Percentiles rank a stretch among this genome's conserved stretches.
Conservation (phyloP, 1,284 basidiomycete genomes). For the Singerocomus rubriflavus region DNA sequence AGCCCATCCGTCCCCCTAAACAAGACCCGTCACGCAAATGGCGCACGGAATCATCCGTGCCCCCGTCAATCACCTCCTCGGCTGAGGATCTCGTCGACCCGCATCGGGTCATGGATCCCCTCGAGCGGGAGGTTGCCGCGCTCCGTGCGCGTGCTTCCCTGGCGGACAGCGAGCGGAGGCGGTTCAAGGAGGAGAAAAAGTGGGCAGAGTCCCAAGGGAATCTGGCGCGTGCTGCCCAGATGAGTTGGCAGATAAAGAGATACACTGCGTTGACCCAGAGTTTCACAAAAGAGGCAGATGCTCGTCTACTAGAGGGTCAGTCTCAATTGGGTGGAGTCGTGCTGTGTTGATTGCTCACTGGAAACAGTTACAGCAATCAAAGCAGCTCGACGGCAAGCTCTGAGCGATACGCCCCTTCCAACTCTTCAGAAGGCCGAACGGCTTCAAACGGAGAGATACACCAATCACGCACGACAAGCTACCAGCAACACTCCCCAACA, state of each 20-base stretch:
- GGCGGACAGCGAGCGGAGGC: conserved; percentile 74
- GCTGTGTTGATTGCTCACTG: conserved; percentile 13
- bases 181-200: conserved; percentile 79
- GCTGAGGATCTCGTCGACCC: conserved; percentile 59
- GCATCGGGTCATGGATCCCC: conserved; percentile 54
- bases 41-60: conserved; percentile 27
- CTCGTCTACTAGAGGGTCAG: conserved; percentile 65
- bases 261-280: conserved; percentile 77
- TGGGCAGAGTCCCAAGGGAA: conserved; percentile 80
- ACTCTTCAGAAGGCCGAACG: conserved; percentile 26
- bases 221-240: conserved; percentile 64
- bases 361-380: conserved; percentile 29
- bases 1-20: conserved; percentile 30
- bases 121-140: conserved; percentile 66
- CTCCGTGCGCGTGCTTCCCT: conserved; percentile 71
- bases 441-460: conserved; percentile 23
- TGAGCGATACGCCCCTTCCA: conserved; percentile 13
- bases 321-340: not conserved
- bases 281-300: conserved; percentile 72
- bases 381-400: conserved; percentile 19
- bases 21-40: conserved; percentile 32
- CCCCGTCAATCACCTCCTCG: conserved; percentile 49
- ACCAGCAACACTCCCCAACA: conserved; percentile 23
- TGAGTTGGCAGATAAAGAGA: conserved; percentile 77
- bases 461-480: conserved; percentile 30